Evolutionary conservation across 805 yeast species (phyloP).

Genomic region (Hanseniaspora hatyaiensis): DNA sequence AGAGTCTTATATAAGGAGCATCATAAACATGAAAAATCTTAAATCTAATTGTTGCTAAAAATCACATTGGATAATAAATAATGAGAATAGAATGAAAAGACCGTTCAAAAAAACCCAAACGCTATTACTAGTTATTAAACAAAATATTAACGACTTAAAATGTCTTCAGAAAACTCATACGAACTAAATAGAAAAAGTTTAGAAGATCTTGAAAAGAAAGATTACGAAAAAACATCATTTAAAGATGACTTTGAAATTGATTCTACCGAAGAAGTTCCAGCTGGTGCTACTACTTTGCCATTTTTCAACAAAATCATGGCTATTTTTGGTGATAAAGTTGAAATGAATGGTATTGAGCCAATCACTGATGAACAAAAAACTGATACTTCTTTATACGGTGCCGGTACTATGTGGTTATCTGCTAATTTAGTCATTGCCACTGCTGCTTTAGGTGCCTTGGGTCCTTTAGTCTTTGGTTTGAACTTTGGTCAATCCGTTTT

Average conservation of each 20-base stretch:
- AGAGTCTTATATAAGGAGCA: no score
- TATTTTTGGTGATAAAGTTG: constrained; percentile 32
- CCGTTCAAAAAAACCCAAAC: constrained; percentile 2
- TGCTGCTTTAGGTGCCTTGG: constrained; percentile 62
- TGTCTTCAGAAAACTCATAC: constrained; percentile 11
- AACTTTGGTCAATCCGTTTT: constrained; percentile 64
- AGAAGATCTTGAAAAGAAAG: constrained; percentile 11
- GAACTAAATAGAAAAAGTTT: constrained; percentile 7
- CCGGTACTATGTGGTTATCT: constrained; percentile 83
- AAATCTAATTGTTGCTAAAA: no score
- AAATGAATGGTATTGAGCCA: constrained; percentile 68
- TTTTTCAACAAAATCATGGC: constrained; percentile 22
- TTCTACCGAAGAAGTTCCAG: constrained; percentile 10
- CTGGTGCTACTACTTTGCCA: constrained; percentile 16
- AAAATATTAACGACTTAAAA: no score
- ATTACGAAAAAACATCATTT: constrained; percentile 6
- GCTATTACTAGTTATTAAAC: no score
- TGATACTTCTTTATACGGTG: constrained; percentile 50
- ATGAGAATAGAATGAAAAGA: no score
- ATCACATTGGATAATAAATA: no score
- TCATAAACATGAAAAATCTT: no score
- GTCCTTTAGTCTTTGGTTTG: constrained; percentile 50
- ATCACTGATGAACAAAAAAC: constrained; percentile 68
- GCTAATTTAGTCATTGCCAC: constrained; percentile 84
- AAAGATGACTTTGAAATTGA: constrained; percentile 4